Conservation (phyloP, 495 filamentous ascomycete species). For the Clohesyomyces aquaticus region DNA sequence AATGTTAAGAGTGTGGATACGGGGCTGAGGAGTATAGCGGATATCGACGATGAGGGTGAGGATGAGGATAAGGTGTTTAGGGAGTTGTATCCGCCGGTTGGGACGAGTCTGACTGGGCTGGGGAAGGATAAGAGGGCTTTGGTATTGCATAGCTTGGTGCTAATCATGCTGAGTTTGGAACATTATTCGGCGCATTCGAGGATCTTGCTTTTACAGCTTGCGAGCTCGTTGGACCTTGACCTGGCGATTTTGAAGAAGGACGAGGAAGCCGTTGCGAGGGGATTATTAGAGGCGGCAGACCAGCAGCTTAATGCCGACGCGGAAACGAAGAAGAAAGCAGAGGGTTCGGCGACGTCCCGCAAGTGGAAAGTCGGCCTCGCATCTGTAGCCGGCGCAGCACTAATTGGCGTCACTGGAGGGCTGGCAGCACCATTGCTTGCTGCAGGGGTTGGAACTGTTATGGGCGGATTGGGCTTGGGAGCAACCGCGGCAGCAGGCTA, state of each 20-base stretch:
- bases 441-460: constrained; percentile 78
- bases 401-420: constrained; percentile 81
- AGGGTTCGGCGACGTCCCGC: constrained; percentile 65
- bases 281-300: constrained; percentile 69
- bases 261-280: constrained; percentile 61
- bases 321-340: constrained; percentile 66
- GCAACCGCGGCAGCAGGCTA: constrained; percentile 77
- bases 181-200: constrained; percentile 49
- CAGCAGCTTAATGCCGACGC: constrained; percentile 66
- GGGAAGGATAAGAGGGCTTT: constrained; percentile 42
- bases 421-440: constrained; percentile 81
- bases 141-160: constrained; percentile 45
- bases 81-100: constrained; percentile 44
- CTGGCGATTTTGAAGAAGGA: constrained; percentile 44
- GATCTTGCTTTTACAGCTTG: constrained; percentile 46
- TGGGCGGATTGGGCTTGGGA: constrained; percentile 80
- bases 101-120: constrained; percentile 39
- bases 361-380: constrained; percentile 85
- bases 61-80: constrained; percentile 38
- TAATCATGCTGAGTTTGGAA: constrained; percentile 49
- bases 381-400: constrained; percentile 72
- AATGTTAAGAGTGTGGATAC: constrained; percentile 20
- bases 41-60: constrained; percentile 35
- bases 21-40: constrained; percentile 22
- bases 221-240: constrained; percentile 42